Evolutionary conservation across 768 basidiomycete genomes (phyloP), one percentile per base, ranked within the genome.

Genomic region (Cantharellus cinnabarinus): DNA sequence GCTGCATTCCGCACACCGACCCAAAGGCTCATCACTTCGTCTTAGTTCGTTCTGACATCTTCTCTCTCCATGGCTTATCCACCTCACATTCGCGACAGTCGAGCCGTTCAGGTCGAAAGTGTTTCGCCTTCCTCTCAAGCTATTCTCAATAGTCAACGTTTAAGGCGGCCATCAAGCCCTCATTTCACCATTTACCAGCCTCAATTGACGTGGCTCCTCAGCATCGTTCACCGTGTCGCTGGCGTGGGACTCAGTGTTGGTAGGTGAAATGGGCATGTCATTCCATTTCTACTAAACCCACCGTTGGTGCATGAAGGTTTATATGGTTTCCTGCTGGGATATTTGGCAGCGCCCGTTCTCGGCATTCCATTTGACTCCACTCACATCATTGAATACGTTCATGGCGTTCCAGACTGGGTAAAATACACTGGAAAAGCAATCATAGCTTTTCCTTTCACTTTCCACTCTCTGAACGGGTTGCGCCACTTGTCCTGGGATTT

Each of bases 151-250:
- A 70, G 77, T 64, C 93, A 98, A 70, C 85, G 95, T 63, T 72
- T 88, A 56, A 74, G 75, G 55, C 84, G 95, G n/a, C 94, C 95
- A 15, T 85, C 78, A 62, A 87, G 85, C 66, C 95, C 95, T 4
- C 93, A 97, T 70, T 85, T 90, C 68, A 90, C 90, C 59, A 98
- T 99, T 71, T 99, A 99, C 73, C 84, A 93, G 67, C 86, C 85
- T 2, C 89, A 98, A 71, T 71, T 98, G 53, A 97, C 94, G 41
- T 94, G 89, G 88, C 10, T 87, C 58, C 76, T 72, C 3, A 95
- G 90, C 15, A 89, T 94, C 65, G 80, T 77, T 44, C 83, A 98
- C 72, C 85, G 95, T 69, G 70, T 77, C n/a, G 85, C 90, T 5
- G 95, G 94, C 61, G 77, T 71, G 4, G 87, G 75, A 5, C 77